Base-by-base conservation (phyloP, 495 filamentous ascomycete genomes). In the Poronia punctata region DNA sequence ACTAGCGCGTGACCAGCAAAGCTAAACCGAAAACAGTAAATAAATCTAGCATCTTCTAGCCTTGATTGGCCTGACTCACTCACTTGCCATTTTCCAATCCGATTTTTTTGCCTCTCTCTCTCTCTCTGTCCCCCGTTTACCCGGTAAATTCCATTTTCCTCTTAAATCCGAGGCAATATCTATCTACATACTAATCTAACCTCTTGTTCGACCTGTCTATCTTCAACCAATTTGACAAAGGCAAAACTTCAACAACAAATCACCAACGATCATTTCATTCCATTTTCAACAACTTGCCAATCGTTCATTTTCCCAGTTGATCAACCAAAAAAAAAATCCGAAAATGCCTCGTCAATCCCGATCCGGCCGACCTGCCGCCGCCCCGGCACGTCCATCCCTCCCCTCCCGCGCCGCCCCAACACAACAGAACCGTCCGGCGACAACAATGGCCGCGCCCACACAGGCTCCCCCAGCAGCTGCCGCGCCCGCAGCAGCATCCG, bases 281-380 rank as follows among this genome's bases (percentile, higher is more conserved):
- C 12, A 7, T 37, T 3, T 25, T 9, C 22, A 10, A 15, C 35
- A 16, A 15, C 35, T 4, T 16, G 10, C 19, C 24, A 18, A 9
- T 21, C 7, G 11, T 21, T 36, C 33, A 7, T 12, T 24, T 20
- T 19, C 21, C 4, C 16, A 40, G 29, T 16, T 8, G 7, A 18
- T 2, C 35, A 22, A 17, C 19, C 15, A n/a, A 25, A 7, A 19
- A 32, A 5, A 38, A 38, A 40, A 40, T 37, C 41, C 36, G 62
- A 75, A 60, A 45, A 90, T 92, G 85, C 70, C 84, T 80, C 85
- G 85, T 69, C 80, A 84, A 74, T 73, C 75, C 57, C 75, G 82
- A 66, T 74, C 73, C 54, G 65, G 53, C 45, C 71, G 78, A 60
- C 73, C 79, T 59, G 15, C 36, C 26, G 28, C 39, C 10, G 78